A percentile compares a stretch with the other conserved stretches of the same genome.
Conservation (phyloP, 164 flowering plant genomes). For the Berberis vulgaris region DNA sequence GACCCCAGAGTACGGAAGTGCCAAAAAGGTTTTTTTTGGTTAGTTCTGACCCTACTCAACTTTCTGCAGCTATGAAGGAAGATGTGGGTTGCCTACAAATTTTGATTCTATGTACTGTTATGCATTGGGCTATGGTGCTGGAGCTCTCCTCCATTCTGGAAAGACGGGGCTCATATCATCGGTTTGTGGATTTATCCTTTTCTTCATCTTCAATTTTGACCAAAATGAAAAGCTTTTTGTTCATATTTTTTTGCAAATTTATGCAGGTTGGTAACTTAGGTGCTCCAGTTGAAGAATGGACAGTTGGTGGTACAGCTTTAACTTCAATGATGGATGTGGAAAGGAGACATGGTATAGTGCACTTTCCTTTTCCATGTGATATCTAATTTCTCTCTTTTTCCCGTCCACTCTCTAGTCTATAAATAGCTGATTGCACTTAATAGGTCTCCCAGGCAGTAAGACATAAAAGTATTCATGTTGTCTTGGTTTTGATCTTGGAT, state of each 20-base stretch:
- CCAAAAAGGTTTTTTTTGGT: neutral
- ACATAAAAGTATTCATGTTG: too few species aligned
- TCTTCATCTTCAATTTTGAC: neutral
- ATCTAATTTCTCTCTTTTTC: too few species aligned
- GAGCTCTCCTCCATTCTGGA: slow-evolving; percentile 79
- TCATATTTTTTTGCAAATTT: neutral
- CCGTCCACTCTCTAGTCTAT: too few species aligned
- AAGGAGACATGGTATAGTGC: slow-evolving; percentile 76
- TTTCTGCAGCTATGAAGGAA: slow-evolving; percentile 77
- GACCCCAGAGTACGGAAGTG: too few species aligned
- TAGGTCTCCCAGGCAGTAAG: too few species aligned
- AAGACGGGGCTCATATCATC: slow-evolving; percentile 94
- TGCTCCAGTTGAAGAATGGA: slow-evolving; percentile 41
- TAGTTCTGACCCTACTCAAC: neutral
- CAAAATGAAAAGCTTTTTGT: neutral
- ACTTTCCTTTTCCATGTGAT: too few species aligned
- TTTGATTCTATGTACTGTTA: slow-evolving; percentile 92
- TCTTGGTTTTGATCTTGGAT: too few species aligned
- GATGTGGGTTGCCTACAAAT: slow-evolving; percentile 96
- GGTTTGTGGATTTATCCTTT: slow-evolving; percentile 28
- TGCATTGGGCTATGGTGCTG: slow-evolving; percentile 93
- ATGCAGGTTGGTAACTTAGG: slow-evolving; percentile 81
- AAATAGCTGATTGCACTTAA: too few species aligned
- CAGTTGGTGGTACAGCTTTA: slow-evolving; percentile 89
- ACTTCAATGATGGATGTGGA: slow-evolving; percentile 96